These are phyloP conservation scores for Trichoderma endophyticum DNA, from an alignment of 2,329 filamentous ascomycete species.

Conservation along the genomic window DNA sequence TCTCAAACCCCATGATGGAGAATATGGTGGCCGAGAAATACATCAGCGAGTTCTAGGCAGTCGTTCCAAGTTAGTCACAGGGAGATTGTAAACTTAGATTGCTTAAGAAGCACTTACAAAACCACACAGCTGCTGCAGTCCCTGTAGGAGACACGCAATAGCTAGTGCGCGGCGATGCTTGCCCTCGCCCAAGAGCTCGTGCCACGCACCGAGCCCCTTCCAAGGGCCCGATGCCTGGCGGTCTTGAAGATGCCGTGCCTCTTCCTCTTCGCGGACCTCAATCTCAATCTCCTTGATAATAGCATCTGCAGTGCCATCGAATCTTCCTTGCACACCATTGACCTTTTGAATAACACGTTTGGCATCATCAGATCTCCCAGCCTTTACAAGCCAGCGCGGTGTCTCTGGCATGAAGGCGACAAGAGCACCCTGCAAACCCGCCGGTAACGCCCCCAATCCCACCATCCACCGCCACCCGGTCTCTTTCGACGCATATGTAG, in stretches of 20 bases:
- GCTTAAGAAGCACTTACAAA: slow-evolving; percentile 54
- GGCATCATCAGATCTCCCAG: slow-evolving; percentile 60
- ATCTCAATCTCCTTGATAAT: slow-evolving; percentile 68
- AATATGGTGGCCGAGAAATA: slow-evolving; percentile 87
- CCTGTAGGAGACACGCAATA: slow-evolving; percentile 85
- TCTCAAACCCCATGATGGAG: slow-evolving; percentile 70
- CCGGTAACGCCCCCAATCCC: slow-evolving; percentile 76
- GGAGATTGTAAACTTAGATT: neutral
- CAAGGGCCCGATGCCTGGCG: slow-evolving; percentile 27
- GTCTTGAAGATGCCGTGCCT: slow-evolving; percentile 41
- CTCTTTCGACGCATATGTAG: slow-evolving; percentile 46
- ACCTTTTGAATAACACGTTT: slow-evolving; percentile 62
- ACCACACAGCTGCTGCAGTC: slow-evolving; percentile 82
- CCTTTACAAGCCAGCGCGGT: slow-evolving; percentile 79
- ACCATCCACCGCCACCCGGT: slow-evolving; percentile 91
- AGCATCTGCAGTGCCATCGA: slow-evolving; percentile 49
- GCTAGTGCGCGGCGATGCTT: slow-evolving; percentile 71
- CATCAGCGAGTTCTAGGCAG: slow-evolving; percentile 74
- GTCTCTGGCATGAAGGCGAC: slow-evolving; percentile 79
- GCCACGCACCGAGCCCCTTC: slow-evolving; percentile 47
- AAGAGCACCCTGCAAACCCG: slow-evolving; percentile 65
- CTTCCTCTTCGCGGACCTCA: slow-evolving; percentile 69
- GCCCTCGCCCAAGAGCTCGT: slow-evolving; percentile 53
- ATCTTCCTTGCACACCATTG: slow-evolving; percentile 49
- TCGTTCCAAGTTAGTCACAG: neutral